phyloP scores from a whole-genome alignment of 345 rosid genomes.

The Chamaenerion angustifolium region DNA sequence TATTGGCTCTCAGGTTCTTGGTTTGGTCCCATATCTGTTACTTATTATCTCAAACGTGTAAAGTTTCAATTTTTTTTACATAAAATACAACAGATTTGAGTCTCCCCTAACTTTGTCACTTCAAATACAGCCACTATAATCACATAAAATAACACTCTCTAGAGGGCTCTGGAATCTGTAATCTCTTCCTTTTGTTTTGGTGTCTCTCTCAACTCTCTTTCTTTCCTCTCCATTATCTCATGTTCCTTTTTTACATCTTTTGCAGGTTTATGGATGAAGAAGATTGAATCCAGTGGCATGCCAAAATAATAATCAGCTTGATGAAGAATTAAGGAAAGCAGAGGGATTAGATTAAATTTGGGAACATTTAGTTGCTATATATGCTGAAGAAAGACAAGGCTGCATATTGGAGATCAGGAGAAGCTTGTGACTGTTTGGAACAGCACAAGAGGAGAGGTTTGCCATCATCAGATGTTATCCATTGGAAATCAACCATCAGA shows the following conservation, averaged over 20 bases:
- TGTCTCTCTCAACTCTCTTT: not conserved
- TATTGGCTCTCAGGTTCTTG: no score
- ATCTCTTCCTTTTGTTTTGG: not conserved
- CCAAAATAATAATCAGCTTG: no score
- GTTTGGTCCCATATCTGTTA: no score
- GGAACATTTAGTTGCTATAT: slow-evolving; percentile 12
- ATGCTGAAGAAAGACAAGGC: slow-evolving; percentile 58
- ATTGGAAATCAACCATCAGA: slow-evolving; percentile 57
- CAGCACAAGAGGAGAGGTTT: slow-evolving; percentile 53
- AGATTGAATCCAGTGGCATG: not conserved
- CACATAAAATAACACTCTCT: slow-evolving; percentile 19
- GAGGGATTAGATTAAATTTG: slow-evolving; percentile 10
- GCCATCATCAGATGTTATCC: slow-evolving; percentile 36
- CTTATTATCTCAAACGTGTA: not conserved
- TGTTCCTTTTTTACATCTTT: slow-evolving; percentile 9
- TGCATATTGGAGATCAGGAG: slow-evolving; percentile 16
- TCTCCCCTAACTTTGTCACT: not conserved
- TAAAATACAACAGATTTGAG: slow-evolving; percentile 1
- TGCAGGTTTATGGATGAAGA: slow-evolving; percentile 44
- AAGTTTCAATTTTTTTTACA: slow-evolving; percentile 3
- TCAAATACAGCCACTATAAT: slow-evolving; percentile 10
- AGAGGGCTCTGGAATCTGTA: not conserved
- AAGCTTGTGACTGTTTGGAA: slow-evolving; percentile 57
- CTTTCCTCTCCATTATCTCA: slow-evolving; percentile 14
- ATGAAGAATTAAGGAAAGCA: not conserved